Percentiles rank a stretch among this genome's conserved stretches.
phyloP scores from a whole-genome alignment of 1,284 basidiomycete species.

The Trametes pubescens region DNA sequence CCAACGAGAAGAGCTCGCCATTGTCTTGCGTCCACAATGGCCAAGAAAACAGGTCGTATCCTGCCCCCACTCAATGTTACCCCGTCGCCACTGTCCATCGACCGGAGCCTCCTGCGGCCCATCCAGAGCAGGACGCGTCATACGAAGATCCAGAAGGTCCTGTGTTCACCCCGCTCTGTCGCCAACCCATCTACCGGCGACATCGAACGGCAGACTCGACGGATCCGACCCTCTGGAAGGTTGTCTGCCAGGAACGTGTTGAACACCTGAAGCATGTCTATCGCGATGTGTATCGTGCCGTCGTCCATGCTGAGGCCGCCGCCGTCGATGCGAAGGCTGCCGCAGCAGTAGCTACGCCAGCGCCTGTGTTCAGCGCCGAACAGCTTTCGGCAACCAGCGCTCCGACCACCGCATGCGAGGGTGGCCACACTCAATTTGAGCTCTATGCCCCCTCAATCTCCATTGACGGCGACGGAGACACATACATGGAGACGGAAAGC shows the following conservation, averaged over 20 bases:
- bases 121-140: not conserved
- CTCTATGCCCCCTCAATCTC: conserved; percentile 25
- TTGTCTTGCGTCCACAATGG: not conserved
- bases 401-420: not conserved
- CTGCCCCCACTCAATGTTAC: not conserved
- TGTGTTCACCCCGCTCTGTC: conserved; percentile 16
- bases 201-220: conserved; percentile 15
- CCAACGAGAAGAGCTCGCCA: not conserved
- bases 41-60: not conserved
- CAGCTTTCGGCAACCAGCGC: too few relatives aligned
- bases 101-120: not conserved
- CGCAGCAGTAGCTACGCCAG: conserved; percentile 2
- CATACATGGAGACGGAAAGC: conserved; percentile 13
- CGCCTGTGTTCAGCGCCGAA: not conserved
- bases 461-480: conserved; percentile 22
- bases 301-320: conserved; percentile 27
- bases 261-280: conserved; percentile 27
- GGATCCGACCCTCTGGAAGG: conserved; percentile 30
- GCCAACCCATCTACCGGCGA: conserved; percentile 8
- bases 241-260: conserved; percentile 29
- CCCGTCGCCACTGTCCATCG: too few relatives aligned
- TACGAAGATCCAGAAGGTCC: not conserved
- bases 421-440: conserved; percentile 18
- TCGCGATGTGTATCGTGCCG: conserved; percentile 22
- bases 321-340: conserved; percentile 7